Evolutionary conservation across 2,329 filamentous ascomycete species (phyloP), one percentile per base, ranked within the genome.

Genomic region (Claviceps fusiformis): DNA sequence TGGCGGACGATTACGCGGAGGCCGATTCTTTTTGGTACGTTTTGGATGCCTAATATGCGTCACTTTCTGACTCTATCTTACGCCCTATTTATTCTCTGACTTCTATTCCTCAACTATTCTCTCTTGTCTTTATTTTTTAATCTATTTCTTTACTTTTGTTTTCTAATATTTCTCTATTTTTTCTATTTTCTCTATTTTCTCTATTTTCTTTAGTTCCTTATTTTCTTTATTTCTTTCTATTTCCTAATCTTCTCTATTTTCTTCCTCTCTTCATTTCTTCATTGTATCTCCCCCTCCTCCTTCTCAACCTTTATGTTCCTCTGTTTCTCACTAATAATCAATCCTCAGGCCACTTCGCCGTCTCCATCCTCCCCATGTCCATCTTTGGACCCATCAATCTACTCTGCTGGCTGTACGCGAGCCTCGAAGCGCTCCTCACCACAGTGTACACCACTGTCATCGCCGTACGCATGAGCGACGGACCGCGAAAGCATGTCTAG

Each of bases 1-100:
- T 62, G 61, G 61, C 35, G 54, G 15, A 62, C 61, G 11, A 61
- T 62, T 29, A 62, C 61, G 11, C 53, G 61, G 6, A 56, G 61
- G 27, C 61, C 61, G 1, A 48, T 61, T 1, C 5, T 62, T 9
- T 62, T 61, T 27, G 61, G 61, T 62, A 53, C 52, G 58, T 53
- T 9, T 33, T 5, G 31, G 31, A 9, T 6, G 5, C 24, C 24
- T 24, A 24, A 24, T 24, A 24, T 33, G 31, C 9, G 6, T 33
- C 31, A 33, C 31, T 33, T 5, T 9, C 9, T 33, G 5, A 6
- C 31, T 33, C 6, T 33, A 2, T 33, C 31, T 33, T 5, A 7
- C 4, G 9, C 9, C 31, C 31, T 33, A 6, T 5, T 33, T 33
- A 9, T 9, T 33, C 31, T 33, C 9, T 33, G 31, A 2, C 24